Base-by-base conservation (phyloP, 805 yeast species). In the Starmerella scarabaei region DNA sequence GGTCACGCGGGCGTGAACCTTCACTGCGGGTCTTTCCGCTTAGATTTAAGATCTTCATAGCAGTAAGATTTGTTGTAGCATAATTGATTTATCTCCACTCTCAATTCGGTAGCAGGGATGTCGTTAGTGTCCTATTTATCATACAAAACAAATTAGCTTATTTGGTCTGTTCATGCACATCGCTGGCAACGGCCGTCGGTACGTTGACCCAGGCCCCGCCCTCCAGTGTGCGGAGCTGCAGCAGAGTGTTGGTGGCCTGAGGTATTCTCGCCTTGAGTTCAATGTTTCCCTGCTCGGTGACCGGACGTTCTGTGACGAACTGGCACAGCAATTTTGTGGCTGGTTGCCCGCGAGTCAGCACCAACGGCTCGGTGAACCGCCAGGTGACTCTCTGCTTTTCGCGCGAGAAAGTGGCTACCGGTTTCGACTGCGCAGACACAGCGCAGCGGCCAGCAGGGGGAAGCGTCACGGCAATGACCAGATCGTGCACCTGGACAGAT, bases 341-440 rank as follows among this genome's bases (percentile, higher is more conserved):
- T 49, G 80, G 85, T 16, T 51, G 53, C 2, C 57, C 57, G 45
- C 60, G 59, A 21, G 51, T 50, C 18, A 74, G 51, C 3, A 51
- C 54, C 9, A 71, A 51, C 50, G 52, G 47, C 30, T 41, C 33
- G n/a, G 50, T 62, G 50, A 75, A 74, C 56, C 80, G 73, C 95
- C 96, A 86, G 0, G 91, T 78, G 42, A 91, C 77, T 60, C 96
- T 73, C 50, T 75, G 78, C 55, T 75, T 77, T 38, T 85, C 96
- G 54, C 74, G 79, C 60, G 79, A 83, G 67, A 85, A 88, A 1
- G 93, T 73, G 42, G 96, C 97, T 41, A 80, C 77, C 4, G 98
- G 98, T 57, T 81, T 83, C 3, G 94, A 80, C 45, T 85, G 75
- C 1, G 95, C 96, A 17, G 75, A 63, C 3, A 79, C 69, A 15